Conservation (phyloP, 2,329 filamentous ascomycete genomes). For the Verticillium albo-atrum region DNA sequence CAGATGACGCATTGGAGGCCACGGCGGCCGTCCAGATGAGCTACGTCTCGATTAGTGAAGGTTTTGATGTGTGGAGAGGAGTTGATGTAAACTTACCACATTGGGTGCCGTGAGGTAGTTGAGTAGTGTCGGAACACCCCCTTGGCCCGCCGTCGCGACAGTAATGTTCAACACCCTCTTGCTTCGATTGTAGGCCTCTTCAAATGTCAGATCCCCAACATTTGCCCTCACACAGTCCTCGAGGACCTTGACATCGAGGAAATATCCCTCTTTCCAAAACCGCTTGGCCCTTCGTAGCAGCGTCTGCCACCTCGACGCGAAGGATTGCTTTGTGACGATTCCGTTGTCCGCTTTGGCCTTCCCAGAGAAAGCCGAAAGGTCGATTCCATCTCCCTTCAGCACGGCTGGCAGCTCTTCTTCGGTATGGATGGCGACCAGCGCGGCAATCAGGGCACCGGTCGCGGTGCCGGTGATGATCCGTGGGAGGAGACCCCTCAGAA, state of each 20-base stretch:
- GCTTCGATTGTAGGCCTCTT: conserved; percentile 83
- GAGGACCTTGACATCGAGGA: conserved; percentile 76
- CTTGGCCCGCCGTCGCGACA: conserved; percentile 69
- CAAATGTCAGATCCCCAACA: conserved; percentile 85
- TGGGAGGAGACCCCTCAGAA: conserved; percentile 74
- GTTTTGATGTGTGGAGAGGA: not conserved
- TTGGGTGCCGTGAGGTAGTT: conserved; percentile 94
- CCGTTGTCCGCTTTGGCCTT: conserved; percentile 25
- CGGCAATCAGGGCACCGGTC: conserved; percentile 84
- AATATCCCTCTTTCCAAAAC: conserved; percentile 73
- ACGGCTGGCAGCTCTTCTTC: conserved; percentile 78
- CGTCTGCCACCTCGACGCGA: conserved; percentile 48
- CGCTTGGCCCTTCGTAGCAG: conserved; percentile 61
- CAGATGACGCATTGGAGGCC: conserved; percentile 66
- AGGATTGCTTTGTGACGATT: conserved; percentile 28
- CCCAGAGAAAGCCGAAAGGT: conserved; percentile 68
- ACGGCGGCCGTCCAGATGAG: conserved; percentile 78
- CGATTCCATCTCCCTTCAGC: conserved; percentile 73
- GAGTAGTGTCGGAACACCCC: conserved; percentile 75
- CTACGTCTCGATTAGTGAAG: conserved; percentile 29
- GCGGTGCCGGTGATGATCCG: conserved; percentile 89
- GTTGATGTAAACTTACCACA: conserved; percentile 57
- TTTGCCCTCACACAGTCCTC: conserved; percentile 82
- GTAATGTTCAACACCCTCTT: conserved; percentile 91
- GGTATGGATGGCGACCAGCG: conserved; percentile 80